Base-by-base conservation (phyloP, 306 rosid species). In the Cicer cuneatum region DNA sequence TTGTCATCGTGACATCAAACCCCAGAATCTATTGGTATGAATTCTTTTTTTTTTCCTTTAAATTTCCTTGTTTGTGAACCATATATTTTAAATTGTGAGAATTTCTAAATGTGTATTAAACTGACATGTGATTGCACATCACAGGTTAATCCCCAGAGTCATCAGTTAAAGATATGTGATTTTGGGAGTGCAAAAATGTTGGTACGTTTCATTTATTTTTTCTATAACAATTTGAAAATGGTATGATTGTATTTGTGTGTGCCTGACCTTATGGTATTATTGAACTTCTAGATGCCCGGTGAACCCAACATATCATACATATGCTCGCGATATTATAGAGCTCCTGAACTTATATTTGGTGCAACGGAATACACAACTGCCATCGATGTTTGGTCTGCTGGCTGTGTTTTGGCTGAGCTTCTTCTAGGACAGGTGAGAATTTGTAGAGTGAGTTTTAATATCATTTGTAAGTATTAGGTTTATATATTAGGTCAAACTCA, bases 131-230 rank as follows among this genome's bases (percentile, higher is more conserved):
- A 45, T 35, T 85, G 46, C 62, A 47, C 77, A 7, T 54, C 60
- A 56, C 87, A 91, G 97, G 97, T 91, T 72, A 91, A 91, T 89
- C 84, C 98, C 56, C 90, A 87, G 24, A 82, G 77, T 58, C 97
- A 93, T 88, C 97, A 89, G 79, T 88, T 93, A 49, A 93, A 93
- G 86, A 86, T 93, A 67, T 93, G 98, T 73, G 98, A 93, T 87
- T 91, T 93, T 83, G 98, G 98, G 79, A 93, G 98, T 65, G 98
- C 98, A 74, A 93, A 93, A 88, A 91, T 89, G 92, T 78, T 93
- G 96, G 98, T 93, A 86, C 8, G 93, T 80, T 64, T 2, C 12
- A 12, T 54, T 43, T 41, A 9, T 14, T 18, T 40, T 42, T 40
- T 14, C 47, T 19, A 19, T 12, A 39, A 47, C 38, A 52, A 4